Percentiles rank a stretch among this genome's conserved stretches.
phyloP scores from a whole-genome alignment of 306 rosid species.

The Glycyrrhiza uralensis region DNA sequence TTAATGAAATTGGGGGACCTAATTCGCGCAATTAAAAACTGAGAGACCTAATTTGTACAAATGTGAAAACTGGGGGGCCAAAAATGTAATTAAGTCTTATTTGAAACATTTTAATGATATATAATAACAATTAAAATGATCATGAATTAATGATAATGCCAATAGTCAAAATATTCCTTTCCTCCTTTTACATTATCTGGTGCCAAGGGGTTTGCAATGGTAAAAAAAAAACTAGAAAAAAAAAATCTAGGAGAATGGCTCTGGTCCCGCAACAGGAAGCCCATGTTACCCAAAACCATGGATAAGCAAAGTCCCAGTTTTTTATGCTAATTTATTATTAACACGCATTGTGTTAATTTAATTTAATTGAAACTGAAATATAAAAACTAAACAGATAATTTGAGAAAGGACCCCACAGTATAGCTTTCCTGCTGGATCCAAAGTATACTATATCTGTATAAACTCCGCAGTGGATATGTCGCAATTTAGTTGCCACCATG shows the following conservation, averaged over 20 bases:
- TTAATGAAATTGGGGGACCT: too few species aligned
- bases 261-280: not conserved
- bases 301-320: not conserved
- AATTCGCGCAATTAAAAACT: too few species aligned
- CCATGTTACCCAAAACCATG: not conserved
- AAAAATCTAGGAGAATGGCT: too few species aligned
- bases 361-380: not conserved
- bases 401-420: not conserved
- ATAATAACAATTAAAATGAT: not conserved
- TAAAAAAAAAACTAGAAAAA: not conserved
- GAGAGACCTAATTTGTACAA: too few species aligned
- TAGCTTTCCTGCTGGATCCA: not conserved
- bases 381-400: not conserved
- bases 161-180: conserved; percentile 36
- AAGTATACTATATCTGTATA: too few species aligned
- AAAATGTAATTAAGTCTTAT: too few species aligned
- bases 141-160: not conserved
- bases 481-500: conserved; percentile 15
- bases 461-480: not conserved
- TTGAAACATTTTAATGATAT: not conserved
- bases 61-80: too few species aligned
- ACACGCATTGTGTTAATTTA: conserved; percentile 13
- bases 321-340: not conserved
- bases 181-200: not conserved
- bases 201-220: not conserved